Conservation (phyloP, 768 basidiomycete species). For the Suillus fuscotomentosus region DNA sequence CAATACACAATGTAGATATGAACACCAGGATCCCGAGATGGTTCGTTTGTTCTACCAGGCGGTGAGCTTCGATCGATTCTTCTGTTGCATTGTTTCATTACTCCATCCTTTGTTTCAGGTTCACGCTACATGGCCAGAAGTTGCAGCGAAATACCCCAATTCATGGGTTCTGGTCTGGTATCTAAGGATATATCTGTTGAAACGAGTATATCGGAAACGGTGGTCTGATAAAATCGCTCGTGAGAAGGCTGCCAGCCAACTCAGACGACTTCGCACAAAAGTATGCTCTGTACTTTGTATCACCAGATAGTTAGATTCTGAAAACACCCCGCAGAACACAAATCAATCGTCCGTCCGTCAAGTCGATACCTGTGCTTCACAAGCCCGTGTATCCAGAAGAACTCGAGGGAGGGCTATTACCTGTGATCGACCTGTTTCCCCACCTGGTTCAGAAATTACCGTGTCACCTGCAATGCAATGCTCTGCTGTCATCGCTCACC, state of each 20-base stretch:
- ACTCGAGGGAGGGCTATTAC: neutral
- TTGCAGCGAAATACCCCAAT: neutral
- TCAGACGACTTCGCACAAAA: neutral
- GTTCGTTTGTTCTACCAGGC: neutral
- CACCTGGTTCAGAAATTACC: neutral
- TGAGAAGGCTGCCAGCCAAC: neutral
- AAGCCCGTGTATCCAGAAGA: neutral
- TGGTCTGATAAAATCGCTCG: neutral
- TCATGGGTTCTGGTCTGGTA: conserved; percentile 3
- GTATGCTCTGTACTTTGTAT: neutral
- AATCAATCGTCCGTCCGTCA: neutral
- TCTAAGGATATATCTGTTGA: neutral
- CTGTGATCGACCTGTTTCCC: neutral
- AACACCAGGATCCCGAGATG: neutral
- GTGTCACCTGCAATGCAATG: neutral
- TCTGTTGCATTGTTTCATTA: neutral
- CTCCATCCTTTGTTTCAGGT: neutral
- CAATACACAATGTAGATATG: neutral
- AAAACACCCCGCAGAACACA: neutral
- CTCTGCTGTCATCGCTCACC: neutral
- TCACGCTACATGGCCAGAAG: neutral
- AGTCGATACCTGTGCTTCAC: neutral
- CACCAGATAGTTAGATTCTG: neutral
- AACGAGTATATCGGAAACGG: neutral
- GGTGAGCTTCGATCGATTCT: neutral